Evolutionary conservation across 768 basidiomycete genomes (phyloP).

Genomic region (Suillus hirtellus): DNA sequence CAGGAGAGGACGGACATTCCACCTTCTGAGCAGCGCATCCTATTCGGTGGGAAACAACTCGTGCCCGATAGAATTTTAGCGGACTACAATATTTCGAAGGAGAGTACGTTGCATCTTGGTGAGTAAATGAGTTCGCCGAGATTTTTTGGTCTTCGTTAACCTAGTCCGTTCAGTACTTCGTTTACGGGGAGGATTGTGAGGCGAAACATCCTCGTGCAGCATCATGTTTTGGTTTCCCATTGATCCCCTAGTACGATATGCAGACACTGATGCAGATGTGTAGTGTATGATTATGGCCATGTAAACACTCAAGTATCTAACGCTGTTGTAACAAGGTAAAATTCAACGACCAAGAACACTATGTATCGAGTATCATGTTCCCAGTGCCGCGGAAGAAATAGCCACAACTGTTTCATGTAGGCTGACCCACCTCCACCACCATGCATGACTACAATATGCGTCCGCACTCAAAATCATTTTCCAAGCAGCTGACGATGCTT

Average conservation of each 20-base stretch:
- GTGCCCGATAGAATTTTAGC: constrained; percentile 46
- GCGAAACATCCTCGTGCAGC: neutral
- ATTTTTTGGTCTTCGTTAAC: neutral
- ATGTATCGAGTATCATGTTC: neutral
- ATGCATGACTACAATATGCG: too few species aligned
- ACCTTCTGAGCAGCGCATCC: constrained; percentile 9
- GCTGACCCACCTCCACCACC: neutral
- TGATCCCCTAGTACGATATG: neutral
- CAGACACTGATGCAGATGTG: neutral
- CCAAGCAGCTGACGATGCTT: too few species aligned
- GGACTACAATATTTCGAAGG: constrained; percentile 47
- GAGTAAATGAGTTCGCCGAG: neutral
- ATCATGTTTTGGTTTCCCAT: neutral
- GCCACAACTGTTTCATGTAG: neutral
- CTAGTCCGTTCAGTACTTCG: constrained; percentile 5
- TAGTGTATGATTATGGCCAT: neutral
- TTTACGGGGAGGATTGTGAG: constrained; percentile 7
- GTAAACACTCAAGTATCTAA: neutral
- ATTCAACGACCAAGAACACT: neutral
- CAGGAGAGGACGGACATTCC: constrained; percentile 7
- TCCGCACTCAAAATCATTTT: too few species aligned
- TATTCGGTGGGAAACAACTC: constrained; percentile 32
- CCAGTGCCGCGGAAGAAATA: neutral
- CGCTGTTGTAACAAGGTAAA: too few species aligned
- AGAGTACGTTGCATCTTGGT: constrained; percentile 38